Conservation (phyloP, 2,329 filamentous ascomycete species). For the Purpureocillium lavendulum region DNA sequence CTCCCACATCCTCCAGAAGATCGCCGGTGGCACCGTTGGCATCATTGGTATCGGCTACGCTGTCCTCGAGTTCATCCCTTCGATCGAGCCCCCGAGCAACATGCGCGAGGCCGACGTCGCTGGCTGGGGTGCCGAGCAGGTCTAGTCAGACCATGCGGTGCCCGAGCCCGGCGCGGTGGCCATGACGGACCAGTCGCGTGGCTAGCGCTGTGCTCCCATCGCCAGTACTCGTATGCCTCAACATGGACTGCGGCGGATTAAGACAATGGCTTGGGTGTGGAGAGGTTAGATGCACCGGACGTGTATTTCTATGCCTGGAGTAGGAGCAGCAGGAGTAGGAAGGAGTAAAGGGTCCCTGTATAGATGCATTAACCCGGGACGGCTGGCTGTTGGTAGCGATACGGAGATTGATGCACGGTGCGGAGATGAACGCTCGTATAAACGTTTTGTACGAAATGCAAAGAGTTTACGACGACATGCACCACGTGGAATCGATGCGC, state of each 20-base stretch:
- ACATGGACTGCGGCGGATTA: too few relatives aligned
- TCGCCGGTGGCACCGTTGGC: conserved; percentile 72
- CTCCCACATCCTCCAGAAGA: conserved; percentile 54
- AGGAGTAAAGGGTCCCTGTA: too few relatives aligned
- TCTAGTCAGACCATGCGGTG: conserved; percentile 33
- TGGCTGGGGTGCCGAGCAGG: conserved; percentile 71
- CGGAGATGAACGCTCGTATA: too few relatives aligned
- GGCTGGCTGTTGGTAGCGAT: too few relatives aligned
- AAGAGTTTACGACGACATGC: too few relatives aligned
- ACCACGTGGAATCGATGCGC: too few relatives aligned
- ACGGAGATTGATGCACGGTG: too few relatives aligned
- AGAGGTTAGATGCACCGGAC: not conserved
- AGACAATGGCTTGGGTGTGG: not conserved
- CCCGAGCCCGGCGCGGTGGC: not conserved
- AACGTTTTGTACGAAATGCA: too few relatives aligned
- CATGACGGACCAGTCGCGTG: not conserved
- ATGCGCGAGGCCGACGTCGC: conserved; percentile 67
- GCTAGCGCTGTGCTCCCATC: not conserved
- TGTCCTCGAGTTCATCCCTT: conserved; percentile 67
- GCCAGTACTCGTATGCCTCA: too few relatives aligned
- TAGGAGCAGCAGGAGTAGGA: too few relatives aligned
- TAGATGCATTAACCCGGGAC: too few relatives aligned
- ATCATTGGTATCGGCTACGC: conserved; percentile 72
- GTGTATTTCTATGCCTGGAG: not conserved
- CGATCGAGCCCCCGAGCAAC: conserved; percentile 71